phyloP scores from a whole-genome alignment of 2,329 filamentous ascomycete species.

The Beauveria medogensis region DNA sequence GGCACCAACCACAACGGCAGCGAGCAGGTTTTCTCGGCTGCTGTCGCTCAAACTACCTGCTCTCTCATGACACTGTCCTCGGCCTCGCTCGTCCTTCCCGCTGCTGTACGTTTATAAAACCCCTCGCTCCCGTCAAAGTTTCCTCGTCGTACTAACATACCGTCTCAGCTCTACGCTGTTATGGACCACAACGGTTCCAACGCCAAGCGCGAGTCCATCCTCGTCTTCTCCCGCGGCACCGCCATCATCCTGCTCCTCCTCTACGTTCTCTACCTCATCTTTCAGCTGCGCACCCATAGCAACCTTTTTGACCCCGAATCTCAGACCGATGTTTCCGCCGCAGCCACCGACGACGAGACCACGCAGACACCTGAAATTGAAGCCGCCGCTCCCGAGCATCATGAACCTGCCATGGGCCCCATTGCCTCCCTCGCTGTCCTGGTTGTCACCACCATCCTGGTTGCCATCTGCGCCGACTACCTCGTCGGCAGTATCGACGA shows the following conservation, averaged over 20 bases:
- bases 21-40: constrained; percentile 67
- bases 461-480: constrained; percentile 68
- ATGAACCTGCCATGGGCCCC: constrained; percentile 49
- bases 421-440: constrained; percentile 58
- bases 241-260: constrained; percentile 66
- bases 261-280: constrained; percentile 69
- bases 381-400: constrained; percentile 15
- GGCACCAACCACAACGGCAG: constrained; percentile 46
- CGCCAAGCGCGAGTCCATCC: constrained; percentile 47
- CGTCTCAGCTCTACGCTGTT: constrained; percentile 53
- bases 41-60: constrained; percentile 68
- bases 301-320: constrained; percentile 58
- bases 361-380: constrained; percentile 38
- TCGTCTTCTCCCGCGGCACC: constrained; percentile 67
- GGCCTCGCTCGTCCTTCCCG: constrained; percentile 71
- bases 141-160: not conserved
- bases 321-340: constrained; percentile 4
- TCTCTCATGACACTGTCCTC: constrained; percentile 70
- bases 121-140: too few relatives aligned
- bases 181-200: constrained; percentile 38
- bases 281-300: constrained; percentile 70
- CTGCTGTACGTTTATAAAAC: constrained; percentile 41
- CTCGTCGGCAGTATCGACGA: constrained; percentile 69
- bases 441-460: constrained; percentile 60
- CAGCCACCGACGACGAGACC: constrained; percentile 32